Percentiles rank a stretch among this genome's conserved stretches.
phyloP scores from a whole-genome alignment of 2,329 filamentous ascomycete species.

The Diaporthe velutina region DNA sequence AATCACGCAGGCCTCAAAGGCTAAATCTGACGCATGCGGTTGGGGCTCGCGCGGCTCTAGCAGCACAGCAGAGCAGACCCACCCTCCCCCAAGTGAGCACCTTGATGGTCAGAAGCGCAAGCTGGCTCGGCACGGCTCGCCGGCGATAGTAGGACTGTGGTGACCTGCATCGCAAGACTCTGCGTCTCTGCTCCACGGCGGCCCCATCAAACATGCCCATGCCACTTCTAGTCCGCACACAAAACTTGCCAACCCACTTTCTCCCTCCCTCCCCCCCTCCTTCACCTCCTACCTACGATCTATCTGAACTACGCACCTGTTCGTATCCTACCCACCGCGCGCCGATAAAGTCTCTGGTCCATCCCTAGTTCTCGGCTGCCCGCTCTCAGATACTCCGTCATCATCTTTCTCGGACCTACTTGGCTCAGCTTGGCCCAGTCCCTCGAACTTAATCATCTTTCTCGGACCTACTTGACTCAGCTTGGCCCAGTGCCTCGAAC shows the following conservation, averaged over 20 bases:
- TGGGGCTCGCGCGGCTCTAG: conserved; percentile 9
- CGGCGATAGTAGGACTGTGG: background rate
- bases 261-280: background rate
- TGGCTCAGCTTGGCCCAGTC: background rate
- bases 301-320: background rate
- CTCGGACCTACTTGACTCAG: background rate
- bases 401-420: background rate
- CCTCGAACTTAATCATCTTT: background rate
- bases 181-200: conserved; percentile 12
- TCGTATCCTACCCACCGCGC: background rate
- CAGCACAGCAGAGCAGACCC: background rate
- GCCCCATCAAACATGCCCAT: background rate
- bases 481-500: background rate
- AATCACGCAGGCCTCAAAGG: conserved; percentile 22
- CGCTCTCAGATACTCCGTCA: conserved; percentile 12
- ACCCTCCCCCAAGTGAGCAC: conserved; percentile 14
- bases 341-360: conserved; percentile 12
- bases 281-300: background rate
- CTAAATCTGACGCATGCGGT: conserved; percentile 16
- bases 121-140: background rate
- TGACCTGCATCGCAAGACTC: background rate
- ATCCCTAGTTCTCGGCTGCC: background rate
- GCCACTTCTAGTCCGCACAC: background rate
- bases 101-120: conserved; percentile 33
- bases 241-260: conserved; percentile 16